Conservation (phyloP, 768 basidiomycete species). For the Russula foetens region DNA sequence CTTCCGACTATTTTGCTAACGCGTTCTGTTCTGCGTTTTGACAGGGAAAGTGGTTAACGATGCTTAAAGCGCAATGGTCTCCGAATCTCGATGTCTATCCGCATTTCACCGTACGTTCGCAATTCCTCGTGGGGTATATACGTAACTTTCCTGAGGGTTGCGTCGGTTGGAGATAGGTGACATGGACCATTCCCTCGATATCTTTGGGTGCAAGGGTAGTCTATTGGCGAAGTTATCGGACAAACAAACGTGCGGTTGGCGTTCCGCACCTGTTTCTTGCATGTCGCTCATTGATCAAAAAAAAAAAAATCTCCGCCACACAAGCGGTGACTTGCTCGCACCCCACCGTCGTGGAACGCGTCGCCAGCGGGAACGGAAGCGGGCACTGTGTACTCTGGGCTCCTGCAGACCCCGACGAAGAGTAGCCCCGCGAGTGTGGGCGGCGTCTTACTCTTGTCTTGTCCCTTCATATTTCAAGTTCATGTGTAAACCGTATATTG, state of each 20-base stretch:
- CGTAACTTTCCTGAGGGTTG: neutral
- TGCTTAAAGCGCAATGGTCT: constrained; percentile 70
- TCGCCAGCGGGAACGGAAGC: constrained; percentile 68
- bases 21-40: neutral
- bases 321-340: constrained; percentile 91
- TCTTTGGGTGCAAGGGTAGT: constrained; percentile 72
- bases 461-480: neutral
- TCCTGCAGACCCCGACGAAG: constrained; percentile 26
- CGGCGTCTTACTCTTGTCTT: neutral
- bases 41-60: constrained; percentile 78
- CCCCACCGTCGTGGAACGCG: constrained; percentile 64
- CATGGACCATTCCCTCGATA: constrained; percentile 71
- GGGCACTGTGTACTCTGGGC: constrained; percentile 82
- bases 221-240: constrained; percentile 48
- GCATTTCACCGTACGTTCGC: constrained; percentile 61
- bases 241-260: constrained; percentile 45
- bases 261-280: neutral
- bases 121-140: neutral
- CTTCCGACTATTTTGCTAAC: too few relatives aligned
- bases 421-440: neutral
- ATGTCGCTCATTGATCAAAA: neutral
- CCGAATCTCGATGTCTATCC: constrained; percentile 74
- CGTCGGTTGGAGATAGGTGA: constrained; percentile 49
- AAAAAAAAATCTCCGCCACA: constrained; percentile 66
- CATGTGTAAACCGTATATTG: too few relatives aligned